A percentile compares a stretch with the other conserved stretches of the same genome.
phyloP scores from a whole-genome alignment of 805 yeast genomes.

The Cyberlindnera maclurae region DNA sequence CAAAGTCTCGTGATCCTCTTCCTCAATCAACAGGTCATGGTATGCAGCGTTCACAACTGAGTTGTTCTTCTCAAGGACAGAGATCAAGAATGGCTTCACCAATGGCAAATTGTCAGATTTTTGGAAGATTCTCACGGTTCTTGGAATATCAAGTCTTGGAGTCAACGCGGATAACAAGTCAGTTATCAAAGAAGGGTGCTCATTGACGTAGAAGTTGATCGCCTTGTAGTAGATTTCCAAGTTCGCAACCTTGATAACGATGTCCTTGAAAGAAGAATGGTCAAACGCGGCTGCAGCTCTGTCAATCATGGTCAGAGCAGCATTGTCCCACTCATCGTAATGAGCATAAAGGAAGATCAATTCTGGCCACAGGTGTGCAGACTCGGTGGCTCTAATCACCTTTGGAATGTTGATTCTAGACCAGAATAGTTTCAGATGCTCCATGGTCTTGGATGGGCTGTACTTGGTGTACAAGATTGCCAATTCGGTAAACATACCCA shows the following conservation, averaged over 20 bases:
- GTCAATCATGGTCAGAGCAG: conserved; percentile 94
- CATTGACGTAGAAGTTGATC: conserved; percentile 85
- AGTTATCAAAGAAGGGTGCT: conserved; percentile 84
- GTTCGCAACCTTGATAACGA: conserved; percentile 89
- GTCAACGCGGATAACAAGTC: conserved; percentile 80
- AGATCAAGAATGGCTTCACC: conserved; percentile 89
- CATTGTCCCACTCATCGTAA: conserved; percentile 99
- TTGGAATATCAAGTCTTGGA: conserved; percentile 87
- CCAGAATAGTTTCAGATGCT: conserved; percentile 96
- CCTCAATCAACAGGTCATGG: conserved; percentile 92
- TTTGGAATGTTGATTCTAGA: conserved; percentile 96
- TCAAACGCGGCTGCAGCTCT: conserved; percentile 89
- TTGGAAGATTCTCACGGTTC: conserved; percentile 91
- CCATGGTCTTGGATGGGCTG: conserved; percentile 85
- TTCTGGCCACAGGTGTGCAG: conserved; percentile 94
- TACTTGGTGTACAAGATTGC: conserved; percentile 88
- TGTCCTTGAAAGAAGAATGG: conserved; percentile 89
- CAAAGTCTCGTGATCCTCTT: conserved; percentile 89
- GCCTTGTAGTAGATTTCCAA: conserved; percentile 97
- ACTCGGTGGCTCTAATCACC: conserved; percentile 89
- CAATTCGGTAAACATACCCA: conserved; percentile 99
- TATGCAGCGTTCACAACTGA: conserved; percentile 91
- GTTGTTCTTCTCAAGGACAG: conserved; percentile 85
- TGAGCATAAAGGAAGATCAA: conserved; percentile 93
- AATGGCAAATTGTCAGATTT: conserved; percentile 94